Evolutionary conservation across 2,329 filamentous ascomycete genomes (phyloP), one percentile per base, ranked within the genome.

Genomic region (Penicillium sp.): DNA sequence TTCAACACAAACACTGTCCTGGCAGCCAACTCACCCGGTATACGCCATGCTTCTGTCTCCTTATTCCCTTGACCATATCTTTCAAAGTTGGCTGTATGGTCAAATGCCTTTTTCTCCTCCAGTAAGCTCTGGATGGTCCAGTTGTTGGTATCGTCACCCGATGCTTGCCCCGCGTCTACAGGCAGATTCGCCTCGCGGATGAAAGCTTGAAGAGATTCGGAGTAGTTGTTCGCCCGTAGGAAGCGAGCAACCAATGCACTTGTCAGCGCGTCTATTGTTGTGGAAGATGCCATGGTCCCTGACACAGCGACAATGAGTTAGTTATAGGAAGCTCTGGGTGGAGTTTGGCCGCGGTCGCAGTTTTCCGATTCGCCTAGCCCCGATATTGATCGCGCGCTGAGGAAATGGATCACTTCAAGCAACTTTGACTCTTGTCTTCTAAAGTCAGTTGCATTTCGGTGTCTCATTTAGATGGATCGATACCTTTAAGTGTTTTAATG

Each of bases 91-190:
- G 79, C 65, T 50, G 73, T 81, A 12, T 81, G 65, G 61, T 86
- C 83, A 58, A 81, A 85, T 0, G 71, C 72, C 60, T 75, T 78
- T 70, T 85, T 86, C 68, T 86, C 83, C 45, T 83, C 76, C 7
- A 86, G 71, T n/a, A 85, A 72, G 42, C 77, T 72, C 61, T 86
- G 83, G 47, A 86, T 77, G 2, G 82, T 84, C 65, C 83, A 71
- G 48, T 76, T 72, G 28, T 72, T 71, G 45, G 71, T 72, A 10
- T 63, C 52, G 9, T 57, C 61, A 38, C 59, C 59, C 12, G 54
- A 56, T n/a, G 51, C 44, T 50, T 69, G 59, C 58, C 79, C 83
- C 43, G 73, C 77, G 68, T 83, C 77, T 16, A 70, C 56, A 12
- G 80, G 73, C 16, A 86, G 70, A 6, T 75, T 78, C 9, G 82